These are phyloP conservation scores for Leishmania tarentolae DNA, from an alignment of 208 protist species.

Conservation along the genomic window DNA sequence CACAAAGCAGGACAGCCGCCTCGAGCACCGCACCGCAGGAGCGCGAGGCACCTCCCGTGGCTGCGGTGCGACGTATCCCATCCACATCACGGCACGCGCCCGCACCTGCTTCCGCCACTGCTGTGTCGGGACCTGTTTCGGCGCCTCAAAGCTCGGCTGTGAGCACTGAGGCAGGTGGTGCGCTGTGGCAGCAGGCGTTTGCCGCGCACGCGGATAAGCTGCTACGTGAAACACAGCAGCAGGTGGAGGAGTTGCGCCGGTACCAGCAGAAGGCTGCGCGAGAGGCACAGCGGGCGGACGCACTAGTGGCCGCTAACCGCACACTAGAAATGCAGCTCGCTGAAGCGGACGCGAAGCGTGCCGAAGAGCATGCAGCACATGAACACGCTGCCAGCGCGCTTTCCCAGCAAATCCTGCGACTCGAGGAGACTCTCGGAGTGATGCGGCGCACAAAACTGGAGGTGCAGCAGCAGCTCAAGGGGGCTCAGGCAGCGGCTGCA, in stretches of 20 bases:
- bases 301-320: not conserved
- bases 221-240: slow-evolving; percentile 20
- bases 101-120: not conserved
- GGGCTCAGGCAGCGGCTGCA: not conserved
- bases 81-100: not conserved
- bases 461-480: slow-evolving; percentile 8
- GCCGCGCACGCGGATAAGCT: slow-evolving; percentile 15
- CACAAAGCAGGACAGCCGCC: not conserved
- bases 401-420: slow-evolving; percentile 22
- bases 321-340: slow-evolving; percentile 11
- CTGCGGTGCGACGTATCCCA: not conserved
- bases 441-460: slow-evolving; percentile 13
- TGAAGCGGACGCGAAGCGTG: not conserved
- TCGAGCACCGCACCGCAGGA: not conserved
- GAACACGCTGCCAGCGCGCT: not conserved
- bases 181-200: slow-evolving; percentile 24
- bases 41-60: not conserved
- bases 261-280: slow-evolving; percentile 6
- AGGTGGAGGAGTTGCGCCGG: slow-evolving; percentile 20
- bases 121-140: not conserved
- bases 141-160: not conserved
- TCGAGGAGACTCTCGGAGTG: slow-evolving; percentile 9
- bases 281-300: slow-evolving; percentile 18
- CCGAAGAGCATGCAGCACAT: not conserved
- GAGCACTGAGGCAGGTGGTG: not conserved